Base-by-base conservation (phyloP, 2,329 filamentous ascomycete genomes). In the Talaromyces funiculosus region DNA sequence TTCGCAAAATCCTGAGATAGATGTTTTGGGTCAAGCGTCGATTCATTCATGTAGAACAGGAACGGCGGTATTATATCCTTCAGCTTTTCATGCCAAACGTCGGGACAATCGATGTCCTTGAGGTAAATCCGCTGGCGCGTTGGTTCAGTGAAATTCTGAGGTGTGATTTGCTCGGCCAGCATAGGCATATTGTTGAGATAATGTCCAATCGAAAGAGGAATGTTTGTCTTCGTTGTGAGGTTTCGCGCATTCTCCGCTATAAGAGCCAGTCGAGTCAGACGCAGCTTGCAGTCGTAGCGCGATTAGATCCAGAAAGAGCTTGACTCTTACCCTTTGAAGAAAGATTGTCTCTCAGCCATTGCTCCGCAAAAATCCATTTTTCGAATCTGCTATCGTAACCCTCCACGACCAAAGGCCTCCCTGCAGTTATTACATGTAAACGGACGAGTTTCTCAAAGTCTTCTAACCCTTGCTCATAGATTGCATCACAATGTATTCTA, bases 61-160 rank as follows among this genome's bases (percentile, higher is more conserved):
- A 82, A 86, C 0, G 87, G 84, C 0, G 93, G 92, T 4, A 97
- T 88, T 31, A 90, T 79, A 54, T 89, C 87, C 65, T 86, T 85
- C 18, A 99, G 77, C 61, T 90, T 87, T 29, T 93, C 83, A 56
- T 88, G 86, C 94, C 94, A 99, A 61, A 93, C 86, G 1, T 83
- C 78, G 0, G 94, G 94, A 67, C 92, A 97, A 72, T 99, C 94
- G 62, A 99, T 97, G 71, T 99, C 94, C 70, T 99, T 99, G 24
- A 97, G 78, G 72, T 99, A 99, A 1, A 97, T 85, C 12, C 94
- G 86, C 71, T 99, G 94, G 22, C 90, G 82, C 38, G 85, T 84
- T 63, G 90, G 86, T 64, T 95, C 89, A 62, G 87, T 87, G 71
- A 89, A 96, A 64, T 90, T 93, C 51, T 81, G 82, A 0, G 84